Percentiles rank a stretch among this genome's conserved stretches.
Conservation (phyloP, 345 rosid species). For the Rhodamnia argentea region DNA sequence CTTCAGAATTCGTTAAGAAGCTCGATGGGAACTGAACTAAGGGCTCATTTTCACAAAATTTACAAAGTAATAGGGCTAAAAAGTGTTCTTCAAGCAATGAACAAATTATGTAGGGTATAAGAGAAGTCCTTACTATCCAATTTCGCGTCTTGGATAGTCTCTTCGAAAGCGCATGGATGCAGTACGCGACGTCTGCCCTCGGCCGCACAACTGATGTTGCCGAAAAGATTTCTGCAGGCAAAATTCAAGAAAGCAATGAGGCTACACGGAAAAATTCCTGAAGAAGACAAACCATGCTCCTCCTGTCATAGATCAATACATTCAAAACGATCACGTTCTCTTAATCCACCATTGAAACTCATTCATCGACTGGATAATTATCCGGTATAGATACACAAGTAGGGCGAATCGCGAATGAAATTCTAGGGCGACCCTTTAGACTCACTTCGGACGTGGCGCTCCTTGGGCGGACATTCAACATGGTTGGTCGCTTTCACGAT, state of each 20-base stretch:
- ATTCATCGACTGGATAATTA: background rate
- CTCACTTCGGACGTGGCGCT: conserved; percentile 93
- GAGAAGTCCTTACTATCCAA: conserved; percentile 59
- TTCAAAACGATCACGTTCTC: background rate
- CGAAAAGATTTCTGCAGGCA: conserved; percentile 52
- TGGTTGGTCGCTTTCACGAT: conserved; percentile 96
- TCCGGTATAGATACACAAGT: background rate
- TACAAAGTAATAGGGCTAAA: background rate
- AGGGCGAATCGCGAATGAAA: background rate
- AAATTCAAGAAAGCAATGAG: background rate
- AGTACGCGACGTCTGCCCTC: conserved; percentile 91
- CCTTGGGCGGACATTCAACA: conserved; percentile 90
- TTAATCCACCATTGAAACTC: background rate
- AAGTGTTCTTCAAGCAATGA: background rate
- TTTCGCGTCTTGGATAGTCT: conserved; percentile 75
- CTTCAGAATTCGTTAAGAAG: background rate
- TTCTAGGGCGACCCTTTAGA: background rate
- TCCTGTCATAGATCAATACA: background rate
- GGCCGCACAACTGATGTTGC: conserved; percentile 87
- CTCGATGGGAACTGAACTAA: background rate
- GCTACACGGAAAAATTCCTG: background rate
- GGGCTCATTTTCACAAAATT: background rate
- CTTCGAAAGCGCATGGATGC: conserved; percentile 78
- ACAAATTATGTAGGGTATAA: background rate
- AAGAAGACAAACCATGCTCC: background rate